phyloP scores from a whole-genome alignment of 1,139 yeast species.

The Saccharomyces hybrid region DNA sequence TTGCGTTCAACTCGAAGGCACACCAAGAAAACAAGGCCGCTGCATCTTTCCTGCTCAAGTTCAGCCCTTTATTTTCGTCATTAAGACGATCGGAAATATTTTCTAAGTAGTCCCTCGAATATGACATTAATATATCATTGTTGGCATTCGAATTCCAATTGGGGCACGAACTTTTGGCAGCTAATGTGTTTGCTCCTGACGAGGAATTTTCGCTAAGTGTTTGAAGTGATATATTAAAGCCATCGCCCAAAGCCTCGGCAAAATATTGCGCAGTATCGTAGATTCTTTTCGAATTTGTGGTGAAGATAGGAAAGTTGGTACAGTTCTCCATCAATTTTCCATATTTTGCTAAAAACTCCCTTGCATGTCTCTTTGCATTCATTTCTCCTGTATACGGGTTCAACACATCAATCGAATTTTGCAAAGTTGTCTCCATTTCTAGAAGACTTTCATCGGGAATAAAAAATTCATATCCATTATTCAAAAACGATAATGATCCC shows the following conservation, averaged over 20 bases:
- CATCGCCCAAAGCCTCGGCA: constrained; percentile 10
- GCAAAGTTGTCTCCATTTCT: constrained; percentile 21
- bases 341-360: constrained; percentile 15
- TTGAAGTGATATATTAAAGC: constrained; percentile 11
- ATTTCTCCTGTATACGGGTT: constrained; percentile 18
- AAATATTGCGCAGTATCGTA: constrained; percentile 18
- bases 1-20: constrained; percentile 50
- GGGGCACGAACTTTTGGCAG: too few relatives aligned
- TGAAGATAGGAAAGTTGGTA: too few relatives aligned
- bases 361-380: constrained; percentile 21
- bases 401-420: constrained; percentile 12
- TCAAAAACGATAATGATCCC: constrained; percentile 35
- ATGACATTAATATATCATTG: too few relatives aligned
- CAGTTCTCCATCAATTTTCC: too few relatives aligned
- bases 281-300: constrained; percentile 5
- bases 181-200: too few relatives aligned
- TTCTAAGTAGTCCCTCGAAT: too few relatives aligned
- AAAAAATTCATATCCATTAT: constrained; percentile 32
- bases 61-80: constrained; percentile 37
- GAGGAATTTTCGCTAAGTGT: constrained; percentile 30
- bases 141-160: too few relatives aligned
- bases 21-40: constrained; percentile 42
- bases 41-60: constrained; percentile 39
- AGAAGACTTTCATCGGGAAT: constrained; percentile 22
- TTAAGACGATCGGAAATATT: too few relatives aligned